phyloP scores from a whole-genome alignment of 2,329 filamentous ascomycete species.

The Sporothrix inflata region DNA sequence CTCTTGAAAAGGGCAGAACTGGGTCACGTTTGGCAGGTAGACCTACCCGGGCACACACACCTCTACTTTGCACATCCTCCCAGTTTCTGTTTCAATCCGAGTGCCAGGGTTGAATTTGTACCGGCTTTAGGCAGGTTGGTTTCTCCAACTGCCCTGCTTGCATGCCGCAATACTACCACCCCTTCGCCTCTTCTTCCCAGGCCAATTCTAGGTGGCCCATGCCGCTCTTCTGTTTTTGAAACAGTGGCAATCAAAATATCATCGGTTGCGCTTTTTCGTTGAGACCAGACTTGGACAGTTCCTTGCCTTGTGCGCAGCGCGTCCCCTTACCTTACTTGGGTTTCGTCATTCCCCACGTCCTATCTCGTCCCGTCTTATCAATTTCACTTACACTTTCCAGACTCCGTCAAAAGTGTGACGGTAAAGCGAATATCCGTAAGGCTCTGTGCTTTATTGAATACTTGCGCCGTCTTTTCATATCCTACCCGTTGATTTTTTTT shows the following conservation, averaged over 20 bases:
- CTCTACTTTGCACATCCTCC: neutral
- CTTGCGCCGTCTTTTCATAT: neutral
- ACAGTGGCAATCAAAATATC: slow-evolving; percentile 4
- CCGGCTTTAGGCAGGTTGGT: too few relatives aligned
- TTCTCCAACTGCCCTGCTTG: slow-evolving; percentile 2
- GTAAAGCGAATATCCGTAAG: neutral
- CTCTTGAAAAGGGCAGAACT: neutral
- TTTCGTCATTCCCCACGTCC: slow-evolving; percentile 3
- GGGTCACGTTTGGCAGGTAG: neutral
- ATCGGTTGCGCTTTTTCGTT: neutral
- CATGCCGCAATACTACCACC: neutral
- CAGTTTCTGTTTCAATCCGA: slow-evolving; percentile 17
- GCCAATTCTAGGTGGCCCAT: neutral
- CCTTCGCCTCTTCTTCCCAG: neutral
- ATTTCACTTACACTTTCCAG: neutral
- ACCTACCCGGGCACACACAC: neutral
- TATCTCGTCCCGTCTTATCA: slow-evolving; percentile 14
- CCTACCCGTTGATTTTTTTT: neutral
- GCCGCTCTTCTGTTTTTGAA: slow-evolving; percentile 12
- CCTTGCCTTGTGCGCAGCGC: neutral
- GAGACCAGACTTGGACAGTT: neutral
- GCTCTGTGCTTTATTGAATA: neutral
- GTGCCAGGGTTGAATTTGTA: neutral
- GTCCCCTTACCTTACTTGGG: neutral
- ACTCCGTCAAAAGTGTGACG: neutral